These are phyloP conservation scores for Dictyostelium purpureum DNA, from an alignment of 78 protist genomes.

Conservation along the genomic window DNA sequence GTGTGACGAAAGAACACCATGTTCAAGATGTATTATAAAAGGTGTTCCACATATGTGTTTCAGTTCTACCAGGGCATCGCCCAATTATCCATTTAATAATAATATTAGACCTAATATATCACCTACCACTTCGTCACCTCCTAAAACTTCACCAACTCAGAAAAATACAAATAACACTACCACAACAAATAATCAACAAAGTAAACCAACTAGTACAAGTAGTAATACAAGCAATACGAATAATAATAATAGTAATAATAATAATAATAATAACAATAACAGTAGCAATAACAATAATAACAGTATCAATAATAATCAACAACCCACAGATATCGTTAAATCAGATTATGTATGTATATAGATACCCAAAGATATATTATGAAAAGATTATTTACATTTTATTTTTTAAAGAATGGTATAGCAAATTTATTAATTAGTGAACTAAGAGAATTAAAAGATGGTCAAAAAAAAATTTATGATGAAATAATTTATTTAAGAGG, in stretches of 20 bases:
- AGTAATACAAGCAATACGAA: not conserved
- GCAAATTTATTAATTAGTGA: conserved; percentile 56
- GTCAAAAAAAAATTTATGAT: conserved; percentile 71
- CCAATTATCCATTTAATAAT: not conserved
- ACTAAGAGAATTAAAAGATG: conserved; percentile 64
- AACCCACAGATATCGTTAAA: not conserved
- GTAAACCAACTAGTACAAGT: not conserved
- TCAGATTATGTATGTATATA: not conserved
- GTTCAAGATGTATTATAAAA: conserved; percentile 40
- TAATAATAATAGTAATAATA: conserved; percentile 3
- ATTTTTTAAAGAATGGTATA: not conserved
- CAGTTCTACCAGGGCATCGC: not conserved
- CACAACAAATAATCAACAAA: not conserved
- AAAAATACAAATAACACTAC: not conserved
- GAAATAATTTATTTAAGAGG: conserved; percentile 10
- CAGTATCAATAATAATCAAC: not conserved
- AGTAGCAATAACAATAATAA: not conserved
- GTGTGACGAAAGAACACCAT: conserved; percentile 54
- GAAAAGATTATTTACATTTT: not conserved
- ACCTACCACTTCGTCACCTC: not conserved
- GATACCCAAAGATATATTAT: not conserved
- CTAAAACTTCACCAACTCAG: not conserved
- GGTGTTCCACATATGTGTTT: conserved; percentile 62
- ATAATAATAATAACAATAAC: conserved; percentile 3
- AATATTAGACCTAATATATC: not conserved